Evolutionary conservation across 257 asterid genomes (phyloP).

Genomic region (Solanum dulcamara): DNA sequence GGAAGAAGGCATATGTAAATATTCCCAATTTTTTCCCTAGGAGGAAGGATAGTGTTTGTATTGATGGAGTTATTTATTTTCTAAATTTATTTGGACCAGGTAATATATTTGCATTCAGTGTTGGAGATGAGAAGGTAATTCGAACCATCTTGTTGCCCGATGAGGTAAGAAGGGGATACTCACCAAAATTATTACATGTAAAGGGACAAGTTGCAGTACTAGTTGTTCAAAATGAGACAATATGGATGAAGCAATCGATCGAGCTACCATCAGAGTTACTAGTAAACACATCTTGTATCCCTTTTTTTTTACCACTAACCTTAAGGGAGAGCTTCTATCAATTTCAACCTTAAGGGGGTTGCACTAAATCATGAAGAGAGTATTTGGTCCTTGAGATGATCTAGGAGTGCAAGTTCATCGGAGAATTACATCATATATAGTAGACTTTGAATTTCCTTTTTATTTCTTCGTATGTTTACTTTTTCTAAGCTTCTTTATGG

Average conservation of each 20-base stretch:
- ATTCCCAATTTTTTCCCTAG: neutral
- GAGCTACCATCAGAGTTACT: neutral
- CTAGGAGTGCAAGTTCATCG: neutral
- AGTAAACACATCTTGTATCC: neutral
- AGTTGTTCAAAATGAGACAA: neutral
- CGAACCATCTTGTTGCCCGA: neutral
- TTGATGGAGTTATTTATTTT: neutral
- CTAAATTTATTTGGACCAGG: neutral
- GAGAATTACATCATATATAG: too few species aligned
- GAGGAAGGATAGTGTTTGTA: neutral
- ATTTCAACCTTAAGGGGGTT: neutral
- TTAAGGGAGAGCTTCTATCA: neutral
- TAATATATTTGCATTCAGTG: neutral
- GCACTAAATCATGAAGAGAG: neutral
- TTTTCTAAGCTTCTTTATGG: neutral
- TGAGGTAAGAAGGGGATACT: neutral
- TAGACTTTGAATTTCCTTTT: neutral
- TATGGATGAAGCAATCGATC: neutral
- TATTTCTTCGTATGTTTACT: neutral
- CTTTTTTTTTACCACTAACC: neutral
- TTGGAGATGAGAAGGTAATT: neutral
- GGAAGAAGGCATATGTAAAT: neutral
- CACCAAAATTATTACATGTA: neutral
- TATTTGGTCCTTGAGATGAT: neutral
- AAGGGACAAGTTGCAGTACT: neutral